Evolutionary conservation across 2,329 filamentous ascomycete species (phyloP).

Genomic region (Clathrospora elynae): DNA sequence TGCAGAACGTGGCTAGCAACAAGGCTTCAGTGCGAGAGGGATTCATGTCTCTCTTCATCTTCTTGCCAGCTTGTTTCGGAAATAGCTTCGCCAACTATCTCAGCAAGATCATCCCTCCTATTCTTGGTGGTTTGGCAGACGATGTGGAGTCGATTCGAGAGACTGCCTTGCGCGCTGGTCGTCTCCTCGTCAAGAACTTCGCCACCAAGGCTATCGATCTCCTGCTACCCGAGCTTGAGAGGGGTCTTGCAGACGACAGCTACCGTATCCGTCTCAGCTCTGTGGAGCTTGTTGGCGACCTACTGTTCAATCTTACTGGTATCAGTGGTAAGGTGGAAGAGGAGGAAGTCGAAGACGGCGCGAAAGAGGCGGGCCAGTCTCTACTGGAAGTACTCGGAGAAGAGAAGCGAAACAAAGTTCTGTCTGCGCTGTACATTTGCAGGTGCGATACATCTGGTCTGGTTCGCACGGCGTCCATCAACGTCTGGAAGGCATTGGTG

Average conservation of each 20-base stretch:
- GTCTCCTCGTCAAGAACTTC: conserved; percentile 97
- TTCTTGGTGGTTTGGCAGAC: conserved; percentile 90
- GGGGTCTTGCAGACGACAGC: conserved; percentile 94
- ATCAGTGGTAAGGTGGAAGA: conserved; percentile 79
- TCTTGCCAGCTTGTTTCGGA: conserved; percentile 97
- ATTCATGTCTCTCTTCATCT: conserved; percentile 99
- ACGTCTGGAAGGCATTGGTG: conserved; percentile 96
- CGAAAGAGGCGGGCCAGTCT: conserved; percentile 88
- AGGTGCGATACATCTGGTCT: conserved; percentile 93
- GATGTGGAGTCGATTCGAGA: conserved; percentile 96
- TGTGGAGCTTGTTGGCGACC: conserved; percentile 93
- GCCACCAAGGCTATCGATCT: conserved; percentile 93
- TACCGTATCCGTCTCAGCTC: conserved; percentile 98
- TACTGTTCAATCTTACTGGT: conserved; percentile 96
- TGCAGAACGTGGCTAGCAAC: conserved; percentile 92
- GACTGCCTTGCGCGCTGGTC: conserved; percentile 90
- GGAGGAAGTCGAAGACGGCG: conserved; percentile 79
- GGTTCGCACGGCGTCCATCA: conserved; percentile 86
- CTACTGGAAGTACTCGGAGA: conserved; percentile 91
- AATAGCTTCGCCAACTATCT: conserved; percentile 98
- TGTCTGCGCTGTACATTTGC: conserved; percentile 97
- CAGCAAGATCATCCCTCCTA: conserved; percentile 91
- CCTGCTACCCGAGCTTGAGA: conserved; percentile 89
- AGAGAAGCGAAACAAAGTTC: conserved; percentile 94
- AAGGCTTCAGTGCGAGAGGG: conserved; percentile 92